Evolutionary conservation across 2,329 filamentous ascomycete species (phyloP).

Genomic region (Fusarium equiseti): DNA sequence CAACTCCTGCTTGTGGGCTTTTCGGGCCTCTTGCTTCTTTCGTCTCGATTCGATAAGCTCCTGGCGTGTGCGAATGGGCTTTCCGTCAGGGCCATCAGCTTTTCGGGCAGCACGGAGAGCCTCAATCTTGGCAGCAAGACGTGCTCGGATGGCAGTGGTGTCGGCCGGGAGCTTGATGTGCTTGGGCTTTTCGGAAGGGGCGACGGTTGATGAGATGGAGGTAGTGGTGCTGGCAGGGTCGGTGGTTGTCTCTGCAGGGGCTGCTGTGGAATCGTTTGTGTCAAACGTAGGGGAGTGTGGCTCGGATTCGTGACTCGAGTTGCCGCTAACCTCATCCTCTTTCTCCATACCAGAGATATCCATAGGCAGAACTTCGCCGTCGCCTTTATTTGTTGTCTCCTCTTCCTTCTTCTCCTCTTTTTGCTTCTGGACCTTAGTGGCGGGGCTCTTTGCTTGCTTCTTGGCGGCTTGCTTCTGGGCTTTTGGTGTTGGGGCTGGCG

Average conservation of each 20-base stretch:
- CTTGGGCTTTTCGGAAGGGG: constrained; percentile 72
- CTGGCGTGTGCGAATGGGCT: constrained; percentile 82
- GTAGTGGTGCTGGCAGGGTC: constrained; percentile 71
- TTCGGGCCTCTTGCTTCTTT: constrained; percentile 87
- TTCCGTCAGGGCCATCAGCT: constrained; percentile 85
- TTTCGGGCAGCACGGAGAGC: constrained; percentile 87
- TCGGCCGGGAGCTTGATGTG: constrained; percentile 76
- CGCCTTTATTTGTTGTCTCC: constrained; percentile 11
- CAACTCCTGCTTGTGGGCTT: constrained; percentile 88
- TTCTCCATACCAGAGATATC: constrained; percentile 50
- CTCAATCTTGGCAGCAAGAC: constrained; percentile 86
- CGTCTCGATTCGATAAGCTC: constrained; percentile 92
- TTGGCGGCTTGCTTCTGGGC: constrained; percentile 46
- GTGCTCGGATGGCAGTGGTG: constrained; percentile 79
- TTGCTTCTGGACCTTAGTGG: constrained; percentile 34
- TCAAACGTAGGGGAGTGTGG: constrained; percentile 68
- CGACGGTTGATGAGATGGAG: constrained; percentile 75
- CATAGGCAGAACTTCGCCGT: constrained; percentile 42
- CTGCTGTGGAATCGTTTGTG: constrained; percentile 57
- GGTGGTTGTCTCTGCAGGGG: constrained; percentile 53
- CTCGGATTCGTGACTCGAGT: constrained; percentile 66
- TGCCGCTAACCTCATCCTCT: constrained; percentile 59
- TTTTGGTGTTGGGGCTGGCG: constrained; percentile 41
- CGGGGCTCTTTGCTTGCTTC: constrained; percentile 44
- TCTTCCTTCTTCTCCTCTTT: constrained; percentile 35